Conservation (phyloP, 805 yeast species). For the Kregervanrija fluxuum region DNA sequence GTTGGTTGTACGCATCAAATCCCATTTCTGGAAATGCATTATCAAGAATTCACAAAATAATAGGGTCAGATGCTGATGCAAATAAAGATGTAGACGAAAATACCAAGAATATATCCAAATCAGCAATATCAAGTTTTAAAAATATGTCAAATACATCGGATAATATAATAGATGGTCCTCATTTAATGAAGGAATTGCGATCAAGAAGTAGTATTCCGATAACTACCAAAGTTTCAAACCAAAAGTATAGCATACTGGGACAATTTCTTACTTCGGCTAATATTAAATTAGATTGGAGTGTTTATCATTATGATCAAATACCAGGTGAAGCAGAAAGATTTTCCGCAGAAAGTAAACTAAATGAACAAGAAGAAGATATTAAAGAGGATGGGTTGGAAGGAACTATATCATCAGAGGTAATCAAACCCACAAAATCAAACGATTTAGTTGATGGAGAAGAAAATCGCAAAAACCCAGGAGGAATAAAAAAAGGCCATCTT, state of each 20-base stretch:
- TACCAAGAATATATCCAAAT: too few species aligned
- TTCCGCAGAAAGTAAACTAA: constrained; percentile 1
- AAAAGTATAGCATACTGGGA: constrained; percentile 13
- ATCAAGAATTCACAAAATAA: too few species aligned
- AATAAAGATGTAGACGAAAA: too few species aligned
- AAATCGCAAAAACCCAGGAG: constrained; percentile 7
- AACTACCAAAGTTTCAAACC: constrained; percentile 3
- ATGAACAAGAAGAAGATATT: constrained; percentile 2
- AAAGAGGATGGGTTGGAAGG: too few species aligned
- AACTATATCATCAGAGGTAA: too few species aligned
- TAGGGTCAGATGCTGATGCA: too few species aligned
- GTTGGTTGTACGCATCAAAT: too few species aligned
- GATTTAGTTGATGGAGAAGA: neutral
- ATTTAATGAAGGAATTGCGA: constrained; percentile 13
- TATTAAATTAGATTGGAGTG: constrained; percentile 54
- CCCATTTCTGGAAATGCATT: too few species aligned
- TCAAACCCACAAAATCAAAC: neutral
- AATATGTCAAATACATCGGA: neutral
- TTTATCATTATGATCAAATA: constrained; percentile 42
- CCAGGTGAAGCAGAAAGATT: constrained; percentile 42
- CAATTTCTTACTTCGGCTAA: constrained; percentile 41
- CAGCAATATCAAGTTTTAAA: too few species aligned
- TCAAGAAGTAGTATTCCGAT: constrained; percentile 6
- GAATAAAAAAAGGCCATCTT: constrained; percentile 22
- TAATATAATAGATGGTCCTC: constrained; percentile 14